phyloP scores from a whole-genome alignment of 352 stramenopile species.

The Globisporangium ultimum region DNA sequence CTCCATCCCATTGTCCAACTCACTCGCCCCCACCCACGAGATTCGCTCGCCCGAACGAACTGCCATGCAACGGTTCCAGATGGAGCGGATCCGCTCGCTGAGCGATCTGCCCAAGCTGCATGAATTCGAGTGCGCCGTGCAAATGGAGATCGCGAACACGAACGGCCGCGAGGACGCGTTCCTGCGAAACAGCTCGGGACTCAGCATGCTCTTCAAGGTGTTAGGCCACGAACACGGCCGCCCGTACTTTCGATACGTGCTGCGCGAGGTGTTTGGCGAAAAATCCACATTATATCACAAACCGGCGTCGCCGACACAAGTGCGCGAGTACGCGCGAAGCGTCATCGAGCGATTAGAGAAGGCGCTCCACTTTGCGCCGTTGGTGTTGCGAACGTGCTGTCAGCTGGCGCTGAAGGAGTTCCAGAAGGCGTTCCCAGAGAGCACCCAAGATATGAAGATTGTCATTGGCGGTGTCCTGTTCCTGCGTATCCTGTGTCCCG shows the following conservation, averaged over 20 bases:
- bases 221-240: conserved; percentile 64
- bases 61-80: conserved; percentile 9
- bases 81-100: conserved; percentile 17
- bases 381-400: conserved; percentile 66
- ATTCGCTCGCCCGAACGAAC: not conserved
- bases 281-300: conserved; percentile 49
- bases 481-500: conserved; percentile 69
- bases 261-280: conserved; percentile 73
- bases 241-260: conserved; percentile 78
- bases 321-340: conserved; percentile 51
- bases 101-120: conserved; percentile 58
- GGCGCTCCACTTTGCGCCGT: conserved; percentile 68
- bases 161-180: conserved; percentile 75
- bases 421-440: conserved; percentile 59
- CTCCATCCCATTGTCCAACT: conserved; percentile 6
- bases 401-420: conserved; percentile 76
- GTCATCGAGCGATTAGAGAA: conserved; percentile 67
- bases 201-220: conserved; percentile 69
- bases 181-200: conserved; percentile 66
- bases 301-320: conserved; percentile 29
- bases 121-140: conserved; percentile 65
- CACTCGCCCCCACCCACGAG: conserved; percentile 1
- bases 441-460: conserved; percentile 55
- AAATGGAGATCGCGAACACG: conserved; percentile 56
- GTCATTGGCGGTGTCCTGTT: conserved; percentile 77